Percentiles rank a stretch among this genome's conserved stretches.
Conservation (phyloP, 2,329 filamentous ascomycete species). For the Fusarium sp. region DNA sequence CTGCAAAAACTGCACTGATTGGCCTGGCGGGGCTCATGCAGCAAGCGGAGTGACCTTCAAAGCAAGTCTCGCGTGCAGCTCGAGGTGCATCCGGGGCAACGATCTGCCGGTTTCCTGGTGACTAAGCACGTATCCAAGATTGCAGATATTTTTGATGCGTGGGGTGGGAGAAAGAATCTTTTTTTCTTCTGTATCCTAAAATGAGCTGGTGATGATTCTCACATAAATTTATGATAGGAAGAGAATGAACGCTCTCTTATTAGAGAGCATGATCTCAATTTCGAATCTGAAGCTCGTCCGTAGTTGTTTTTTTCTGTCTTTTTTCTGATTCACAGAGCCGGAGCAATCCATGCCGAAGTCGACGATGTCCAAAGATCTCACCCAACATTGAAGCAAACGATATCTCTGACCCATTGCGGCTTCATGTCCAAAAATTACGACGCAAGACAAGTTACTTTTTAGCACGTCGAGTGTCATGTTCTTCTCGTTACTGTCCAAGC, state of each 20-base stretch:
- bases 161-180: slow-evolving; percentile 37
- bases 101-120: slow-evolving; percentile 41
- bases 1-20: slow-evolving; percentile 17
- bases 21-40: slow-evolving; percentile 34
- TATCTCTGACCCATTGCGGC: no score
- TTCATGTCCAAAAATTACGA: neutral
- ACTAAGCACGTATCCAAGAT: slow-evolving; percentile 45
- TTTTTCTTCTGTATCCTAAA: slow-evolving; percentile 53
- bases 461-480: neutral
- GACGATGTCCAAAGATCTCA: neutral
- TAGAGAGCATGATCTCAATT: slow-evolving; percentile 74
- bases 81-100: slow-evolving; percentile 41
- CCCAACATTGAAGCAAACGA: no score
- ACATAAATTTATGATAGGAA: slow-evolving; percentile 76
- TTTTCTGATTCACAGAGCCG: neutral
- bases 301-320: slow-evolving; percentile 22
- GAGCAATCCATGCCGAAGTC: neutral
- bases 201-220: slow-evolving; percentile 75
- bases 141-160: slow-evolving; percentile 42
- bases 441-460: no score
- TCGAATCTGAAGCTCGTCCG: slow-evolving; percentile 71
- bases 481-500: neutral
- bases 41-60: slow-evolving; percentile 31
- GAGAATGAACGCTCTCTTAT: slow-evolving; percentile 73
- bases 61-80: slow-evolving; percentile 23